A percentile compares a stretch with the other conserved stretches of the same genome.
These are phyloP conservation scores for Leptomonas seymouri DNA, from an alignment of 208 protist genomes.

Conservation along the genomic window DNA sequence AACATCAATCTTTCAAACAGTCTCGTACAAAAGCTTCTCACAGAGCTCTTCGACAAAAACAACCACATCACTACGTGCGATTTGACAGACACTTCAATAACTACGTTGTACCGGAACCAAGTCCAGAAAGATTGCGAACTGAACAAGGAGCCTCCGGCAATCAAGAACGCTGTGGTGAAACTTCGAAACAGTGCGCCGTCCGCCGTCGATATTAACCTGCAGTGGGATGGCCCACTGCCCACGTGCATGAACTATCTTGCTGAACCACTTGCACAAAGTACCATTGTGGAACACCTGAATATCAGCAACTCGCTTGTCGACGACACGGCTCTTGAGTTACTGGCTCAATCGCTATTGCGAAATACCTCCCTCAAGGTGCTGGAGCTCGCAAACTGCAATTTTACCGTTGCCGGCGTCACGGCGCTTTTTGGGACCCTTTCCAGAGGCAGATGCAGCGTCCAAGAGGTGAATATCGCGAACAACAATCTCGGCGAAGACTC, in stretches of 20 bases:
- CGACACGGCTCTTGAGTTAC: conserved; percentile 64
- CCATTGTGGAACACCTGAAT: conserved; percentile 68
- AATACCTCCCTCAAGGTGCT: conserved; percentile 74
- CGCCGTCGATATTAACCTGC: conserved; percentile 69
- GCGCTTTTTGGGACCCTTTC: conserved; percentile 57
- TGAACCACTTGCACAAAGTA: conserved; percentile 54
- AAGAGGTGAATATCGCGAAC: conserved; percentile 86
- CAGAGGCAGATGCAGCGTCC: conserved; percentile 46
- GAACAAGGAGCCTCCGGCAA: conserved; percentile 63
- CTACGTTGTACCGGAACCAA: conserved; percentile 32
- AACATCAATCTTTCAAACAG: conserved; percentile 71
- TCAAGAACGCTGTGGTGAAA: conserved; percentile 71
- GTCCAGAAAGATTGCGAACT: conserved; percentile 75
- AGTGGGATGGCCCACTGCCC: conserved; percentile 68
- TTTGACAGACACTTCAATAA: conserved; percentile 64
- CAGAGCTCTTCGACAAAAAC: conserved; percentile 67
- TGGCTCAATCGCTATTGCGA: conserved; percentile 54
- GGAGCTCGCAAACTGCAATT: conserved; percentile 85
- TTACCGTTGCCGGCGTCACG: conserved; percentile 70
- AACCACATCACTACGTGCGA: conserved; percentile 52
- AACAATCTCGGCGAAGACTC: conserved; percentile 74
- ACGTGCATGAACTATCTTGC: conserved; percentile 69
- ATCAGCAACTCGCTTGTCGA: conserved; percentile 74
- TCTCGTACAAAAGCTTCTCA: conserved; percentile 39
- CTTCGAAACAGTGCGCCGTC: conserved; percentile 52